Evolutionary conservation across 495 filamentous ascomycete genomes (phyloP).

Genomic region (Penicillium mononematosum): DNA sequence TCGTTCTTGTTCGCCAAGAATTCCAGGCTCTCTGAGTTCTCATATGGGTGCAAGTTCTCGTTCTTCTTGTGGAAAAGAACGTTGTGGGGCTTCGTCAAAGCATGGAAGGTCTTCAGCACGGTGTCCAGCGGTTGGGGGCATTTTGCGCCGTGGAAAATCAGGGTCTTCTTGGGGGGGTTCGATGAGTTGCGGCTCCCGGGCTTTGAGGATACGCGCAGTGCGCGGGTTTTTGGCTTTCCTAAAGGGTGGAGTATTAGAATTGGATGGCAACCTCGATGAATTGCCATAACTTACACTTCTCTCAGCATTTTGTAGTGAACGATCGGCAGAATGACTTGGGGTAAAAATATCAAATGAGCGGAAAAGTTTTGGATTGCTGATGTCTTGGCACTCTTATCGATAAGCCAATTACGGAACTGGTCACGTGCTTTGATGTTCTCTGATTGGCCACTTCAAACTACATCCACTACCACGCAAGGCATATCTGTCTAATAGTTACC

Average conservation of each 20-base stretch:
- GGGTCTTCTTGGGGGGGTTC: conserved; percentile 84
- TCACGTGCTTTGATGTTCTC: conserved; percentile 1
- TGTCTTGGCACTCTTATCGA: conserved; percentile 35
- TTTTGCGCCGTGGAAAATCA: conserved; percentile 81
- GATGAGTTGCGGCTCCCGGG: conserved; percentile 79
- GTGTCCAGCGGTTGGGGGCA: conserved; percentile 76
- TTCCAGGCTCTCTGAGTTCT: conserved; percentile 79
- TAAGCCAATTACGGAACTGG: conserved; percentile 16
- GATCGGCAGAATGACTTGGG: conserved; percentile 20
- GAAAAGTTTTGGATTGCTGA: conserved; percentile 34
- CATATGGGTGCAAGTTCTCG: conserved; percentile 81
- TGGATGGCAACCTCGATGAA: not conserved
- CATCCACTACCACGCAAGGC: not conserved
- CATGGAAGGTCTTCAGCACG: conserved; percentile 76
- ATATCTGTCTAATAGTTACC: not conserved
- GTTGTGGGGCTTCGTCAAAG: conserved; percentile 72
- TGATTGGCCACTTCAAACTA: not conserved
- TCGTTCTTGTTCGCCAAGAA: conserved; percentile 98
- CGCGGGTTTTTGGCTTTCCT: conserved; percentile 92
- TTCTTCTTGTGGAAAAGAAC: conserved; percentile 96
- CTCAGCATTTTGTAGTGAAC: conserved; percentile 29
- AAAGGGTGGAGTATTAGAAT: not conserved
- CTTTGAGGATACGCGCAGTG: conserved; percentile 88
- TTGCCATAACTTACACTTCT: conserved; percentile 38
- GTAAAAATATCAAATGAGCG: conserved; percentile 28